A percentile compares a stretch with the other conserved stretches of the same genome.
phyloP scores from a whole-genome alignment of 495 filamentous ascomycete species.

The Neurospora sp. region DNA sequence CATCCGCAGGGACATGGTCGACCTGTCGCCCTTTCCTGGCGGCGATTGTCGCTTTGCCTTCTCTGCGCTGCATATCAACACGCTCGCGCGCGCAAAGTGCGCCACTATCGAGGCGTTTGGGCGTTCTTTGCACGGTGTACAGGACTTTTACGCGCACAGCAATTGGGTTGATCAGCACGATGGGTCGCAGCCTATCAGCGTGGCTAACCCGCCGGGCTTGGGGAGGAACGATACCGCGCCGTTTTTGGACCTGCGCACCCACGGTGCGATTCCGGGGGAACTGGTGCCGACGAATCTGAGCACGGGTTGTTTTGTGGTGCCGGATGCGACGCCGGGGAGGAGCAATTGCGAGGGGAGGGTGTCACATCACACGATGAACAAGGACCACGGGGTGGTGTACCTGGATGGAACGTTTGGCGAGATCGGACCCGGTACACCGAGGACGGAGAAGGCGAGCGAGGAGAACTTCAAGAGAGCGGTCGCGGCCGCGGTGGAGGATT shows the following conservation, averaged over 20 bases:
- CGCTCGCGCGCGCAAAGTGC: constrained; percentile 15
- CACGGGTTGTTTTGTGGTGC: constrained; percentile 17
- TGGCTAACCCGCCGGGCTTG: constrained; percentile 17
- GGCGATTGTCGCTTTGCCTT: constrained; percentile 19
- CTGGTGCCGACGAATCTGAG: constrained; percentile 15
- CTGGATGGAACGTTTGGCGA: constrained; percentile 15
- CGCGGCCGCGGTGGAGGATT: constrained; percentile 8
- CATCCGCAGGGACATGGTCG: constrained; percentile 12
- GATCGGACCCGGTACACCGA: constrained; percentile 6
- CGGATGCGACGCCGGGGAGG: constrained; percentile 9
- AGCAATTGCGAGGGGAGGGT: constrained; percentile 14
- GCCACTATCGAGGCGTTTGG: constrained; percentile 15
- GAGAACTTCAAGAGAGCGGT: constrained; percentile 16
- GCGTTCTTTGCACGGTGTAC: constrained; percentile 12
- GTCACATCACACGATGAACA: constrained; percentile 14
- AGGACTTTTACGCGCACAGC: constrained; percentile 23
- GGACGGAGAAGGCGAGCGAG: constrained; percentile 2
- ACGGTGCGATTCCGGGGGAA: constrained; percentile 7
- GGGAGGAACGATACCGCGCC: constrained; percentile 11
- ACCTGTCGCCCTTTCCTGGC: constrained; percentile 4
- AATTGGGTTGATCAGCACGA: constrained; percentile 19
- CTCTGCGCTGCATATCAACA: constrained; percentile 8
- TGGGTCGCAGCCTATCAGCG: constrained; percentile 8
- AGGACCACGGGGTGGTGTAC: constrained; percentile 17
- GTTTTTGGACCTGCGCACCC: constrained; percentile 14